phyloP scores from a whole-genome alignment of 2,329 filamentous ascomycete genomes.

The Fusarium sp. region DNA sequence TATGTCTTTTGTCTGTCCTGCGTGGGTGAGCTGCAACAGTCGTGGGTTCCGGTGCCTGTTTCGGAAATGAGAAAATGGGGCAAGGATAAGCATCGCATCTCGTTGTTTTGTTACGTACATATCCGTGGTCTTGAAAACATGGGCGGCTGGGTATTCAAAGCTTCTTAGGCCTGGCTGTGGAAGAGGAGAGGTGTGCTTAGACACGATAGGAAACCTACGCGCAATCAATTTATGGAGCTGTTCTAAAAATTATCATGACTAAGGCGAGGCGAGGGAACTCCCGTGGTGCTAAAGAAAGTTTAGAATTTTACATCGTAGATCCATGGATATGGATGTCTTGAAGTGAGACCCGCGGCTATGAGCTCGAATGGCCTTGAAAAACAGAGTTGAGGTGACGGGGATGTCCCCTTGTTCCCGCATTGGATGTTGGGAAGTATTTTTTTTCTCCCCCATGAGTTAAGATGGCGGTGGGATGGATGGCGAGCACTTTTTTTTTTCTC shows the following conservation, averaged over 20 bases:
- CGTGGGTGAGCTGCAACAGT: slow-evolving; percentile 35
- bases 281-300: slow-evolving; percentile 26
- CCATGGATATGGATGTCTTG: neutral
- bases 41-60: slow-evolving; percentile 19
- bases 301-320: neutral
- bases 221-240: slow-evolving; percentile 9
- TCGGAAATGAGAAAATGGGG: slow-evolving; percentile 12
- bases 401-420: neutral
- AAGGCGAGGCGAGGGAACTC: slow-evolving; percentile 23
- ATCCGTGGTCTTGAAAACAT: neutral
- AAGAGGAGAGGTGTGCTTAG: neutral
- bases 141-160: neutral
- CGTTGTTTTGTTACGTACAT: slow-evolving; percentile 3
- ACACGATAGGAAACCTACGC: neutral
- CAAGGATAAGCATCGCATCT: slow-evolving; percentile 5
- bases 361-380: neutral
- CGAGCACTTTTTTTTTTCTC: neutral
- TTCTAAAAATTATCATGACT: slow-evolving; percentile 5
- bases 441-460: slow-evolving; percentile 8
- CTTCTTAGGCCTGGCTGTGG: neutral
- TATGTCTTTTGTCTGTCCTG: slow-evolving; percentile 19
- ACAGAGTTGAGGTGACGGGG: neutral
- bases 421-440: neutral
- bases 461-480: slow-evolving; percentile 12
- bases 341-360: neutral